Evolutionary conservation across 495 filamentous ascomycete genomes (phyloP).

Genomic region (Podospora australis): DNA sequence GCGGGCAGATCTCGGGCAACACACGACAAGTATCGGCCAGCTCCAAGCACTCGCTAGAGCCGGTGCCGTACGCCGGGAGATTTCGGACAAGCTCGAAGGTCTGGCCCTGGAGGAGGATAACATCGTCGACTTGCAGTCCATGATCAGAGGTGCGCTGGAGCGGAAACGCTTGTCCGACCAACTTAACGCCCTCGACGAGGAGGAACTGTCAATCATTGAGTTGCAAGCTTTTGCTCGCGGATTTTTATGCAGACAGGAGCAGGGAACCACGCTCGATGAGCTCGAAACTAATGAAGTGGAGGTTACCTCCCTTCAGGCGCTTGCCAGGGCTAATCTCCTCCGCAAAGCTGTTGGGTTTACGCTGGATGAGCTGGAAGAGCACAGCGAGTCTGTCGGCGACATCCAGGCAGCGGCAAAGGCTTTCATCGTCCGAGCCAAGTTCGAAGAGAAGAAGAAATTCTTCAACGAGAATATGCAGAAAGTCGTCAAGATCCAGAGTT

Average conservation of each 20-base stretch:
- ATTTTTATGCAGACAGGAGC: conserved; percentile 46
- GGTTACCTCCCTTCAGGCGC: conserved; percentile 61
- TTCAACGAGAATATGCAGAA: conserved; percentile 97
- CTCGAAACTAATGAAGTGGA: conserved; percentile 52
- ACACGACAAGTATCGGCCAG: conserved; percentile 26
- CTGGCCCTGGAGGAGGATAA: conserved; percentile 35
- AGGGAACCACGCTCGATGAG: conserved; percentile 47
- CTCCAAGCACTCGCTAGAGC: conserved; percentile 42
- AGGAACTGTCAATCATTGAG: conserved; percentile 51
- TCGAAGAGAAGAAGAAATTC: conserved; percentile 77
- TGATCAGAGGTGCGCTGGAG: conserved; percentile 48
- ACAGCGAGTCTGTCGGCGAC: conserved; percentile 67
- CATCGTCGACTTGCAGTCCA: conserved; percentile 40
- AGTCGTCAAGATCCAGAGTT: conserved; percentile 97
- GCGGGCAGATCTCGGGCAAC: conserved; percentile 32
- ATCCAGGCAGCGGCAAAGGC: conserved; percentile 73
- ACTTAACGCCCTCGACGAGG: conserved; percentile 50
- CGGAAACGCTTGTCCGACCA: conserved; percentile 41
- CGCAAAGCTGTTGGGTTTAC: conserved; percentile 63
- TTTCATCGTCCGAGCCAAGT: conserved; percentile 63
- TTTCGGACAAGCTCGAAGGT: conserved; percentile 36
- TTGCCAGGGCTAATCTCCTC: conserved; percentile 71
- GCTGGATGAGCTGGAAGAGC: conserved; percentile 67
- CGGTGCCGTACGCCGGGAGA: conserved; percentile 41
- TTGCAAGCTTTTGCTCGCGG: conserved; percentile 72